These are phyloP conservation scores for Cutaneotrichosporon cavernicola DNA, from an alignment of 1,284 basidiomycete genomes.

Conservation along the genomic window DNA sequence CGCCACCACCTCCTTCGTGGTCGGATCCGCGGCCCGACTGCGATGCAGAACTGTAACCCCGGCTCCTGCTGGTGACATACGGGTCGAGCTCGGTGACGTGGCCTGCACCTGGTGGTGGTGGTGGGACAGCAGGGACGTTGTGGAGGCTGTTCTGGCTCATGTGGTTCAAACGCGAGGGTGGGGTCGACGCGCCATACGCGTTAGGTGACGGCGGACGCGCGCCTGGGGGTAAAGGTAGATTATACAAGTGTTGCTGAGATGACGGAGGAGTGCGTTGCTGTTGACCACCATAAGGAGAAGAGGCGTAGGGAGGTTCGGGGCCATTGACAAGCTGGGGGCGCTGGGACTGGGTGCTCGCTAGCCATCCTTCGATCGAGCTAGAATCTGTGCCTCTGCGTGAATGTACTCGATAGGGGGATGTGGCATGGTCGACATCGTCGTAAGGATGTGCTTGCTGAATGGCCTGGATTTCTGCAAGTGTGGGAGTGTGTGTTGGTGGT, in stretches of 20 bases:
- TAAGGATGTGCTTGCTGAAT: constrained; percentile 2
- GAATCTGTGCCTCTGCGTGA: constrained; percentile 10
- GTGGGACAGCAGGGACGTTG: constrained; percentile 28
- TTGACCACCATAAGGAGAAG: neutral
- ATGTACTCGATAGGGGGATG: neutral
- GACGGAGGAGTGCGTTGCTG: constrained; percentile 14
- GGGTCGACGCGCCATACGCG: constrained; percentile 17
- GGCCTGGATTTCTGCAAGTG: constrained; percentile 9
- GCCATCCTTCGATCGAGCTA: constrained; percentile 8
- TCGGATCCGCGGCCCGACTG: constrained; percentile 22
- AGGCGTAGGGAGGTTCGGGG: neutral
- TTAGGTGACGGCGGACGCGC: constrained; percentile 23
- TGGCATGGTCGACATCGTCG: constrained; percentile 3
- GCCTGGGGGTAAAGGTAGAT: constrained; percentile 22
- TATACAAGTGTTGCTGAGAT: constrained; percentile 17
- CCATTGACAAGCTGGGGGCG: constrained; percentile 7
- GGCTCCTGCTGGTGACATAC: constrained; percentile 16
- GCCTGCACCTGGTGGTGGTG: constrained; percentile 17
- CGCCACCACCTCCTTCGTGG: constrained; percentile 19
- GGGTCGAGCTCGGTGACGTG: constrained; percentile 28
- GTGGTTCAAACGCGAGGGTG: constrained; percentile 15
- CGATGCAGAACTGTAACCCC: constrained; percentile 23
- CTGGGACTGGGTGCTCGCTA: constrained; percentile 7
- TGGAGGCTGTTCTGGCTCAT: constrained; percentile 18
- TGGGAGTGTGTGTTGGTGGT: constrained; percentile 7